A percentile compares a stretch with the other conserved stretches of the same genome.
Conservation (phyloP, 2,329 filamentous ascomycete species). For the Aspergillus sp. region DNA sequence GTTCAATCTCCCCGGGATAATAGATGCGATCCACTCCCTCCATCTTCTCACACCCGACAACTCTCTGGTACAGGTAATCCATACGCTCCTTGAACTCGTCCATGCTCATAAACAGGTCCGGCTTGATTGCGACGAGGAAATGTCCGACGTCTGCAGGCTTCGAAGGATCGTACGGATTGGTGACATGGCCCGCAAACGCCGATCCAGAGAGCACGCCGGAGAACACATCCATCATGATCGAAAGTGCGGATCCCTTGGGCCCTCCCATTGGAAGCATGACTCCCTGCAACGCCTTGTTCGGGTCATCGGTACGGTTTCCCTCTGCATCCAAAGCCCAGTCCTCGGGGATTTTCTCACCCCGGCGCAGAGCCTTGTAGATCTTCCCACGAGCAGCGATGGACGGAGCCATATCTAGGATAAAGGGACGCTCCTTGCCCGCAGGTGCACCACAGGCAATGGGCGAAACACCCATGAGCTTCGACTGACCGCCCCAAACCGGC, state of each 20-base stretch:
- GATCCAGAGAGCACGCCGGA: slow-evolving; percentile 69
- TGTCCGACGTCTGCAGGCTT: slow-evolving; percentile 66
- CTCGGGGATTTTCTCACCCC: slow-evolving; percentile 37
- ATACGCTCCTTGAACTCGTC: slow-evolving; percentile 60
- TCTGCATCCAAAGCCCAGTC: slow-evolving; percentile 70
- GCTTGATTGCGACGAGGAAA: slow-evolving; percentile 64
- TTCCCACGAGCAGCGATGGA: slow-evolving; percentile 41
- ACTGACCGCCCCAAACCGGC: slow-evolving; percentile 62
- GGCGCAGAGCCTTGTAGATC: slow-evolving; percentile 39
- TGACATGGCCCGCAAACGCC: slow-evolving; percentile 71
- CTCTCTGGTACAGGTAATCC: slow-evolving; percentile 52
- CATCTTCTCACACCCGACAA: slow-evolving; percentile 48
- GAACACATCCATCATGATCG: slow-evolving; percentile 87
- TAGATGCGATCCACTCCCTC: slow-evolving; percentile 50
- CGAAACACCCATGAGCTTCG: slow-evolving; percentile 65
- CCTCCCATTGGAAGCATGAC: slow-evolving; percentile 85
- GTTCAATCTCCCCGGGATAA: slow-evolving; percentile 53
- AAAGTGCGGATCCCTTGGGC: slow-evolving; percentile 68
- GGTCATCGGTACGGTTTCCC: slow-evolving; percentile 64
- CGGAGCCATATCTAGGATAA: slow-evolving; percentile 47
- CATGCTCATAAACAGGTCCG: slow-evolving; percentile 64
- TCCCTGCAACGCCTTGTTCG: slow-evolving; percentile 61
- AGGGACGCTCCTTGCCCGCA: slow-evolving; percentile 51
- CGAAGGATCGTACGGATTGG: slow-evolving; percentile 66
- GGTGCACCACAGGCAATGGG: slow-evolving; percentile 71